Percentiles rank a stretch among this genome's conserved stretches.
phyloP scores from a whole-genome alignment of 331 rosid species.

The Phaseolus coccineus region DNA sequence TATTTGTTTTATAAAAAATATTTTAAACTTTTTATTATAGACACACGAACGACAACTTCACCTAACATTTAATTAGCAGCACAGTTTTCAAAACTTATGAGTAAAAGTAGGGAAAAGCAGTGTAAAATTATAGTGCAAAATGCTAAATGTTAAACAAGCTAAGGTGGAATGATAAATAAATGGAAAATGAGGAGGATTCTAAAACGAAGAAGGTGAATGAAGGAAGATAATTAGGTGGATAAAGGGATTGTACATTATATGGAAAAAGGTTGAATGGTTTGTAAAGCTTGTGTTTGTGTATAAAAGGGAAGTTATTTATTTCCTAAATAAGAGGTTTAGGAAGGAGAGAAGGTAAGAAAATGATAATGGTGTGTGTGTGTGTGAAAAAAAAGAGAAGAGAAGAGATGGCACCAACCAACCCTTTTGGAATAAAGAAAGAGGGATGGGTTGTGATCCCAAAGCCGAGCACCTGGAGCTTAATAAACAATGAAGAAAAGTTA shows the following conservation, averaged over 20 bases:
- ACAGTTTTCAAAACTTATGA: too few species aligned
- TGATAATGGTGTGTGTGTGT: conserved; percentile 41
- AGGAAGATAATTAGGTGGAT: neutral
- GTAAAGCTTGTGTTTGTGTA: neutral
- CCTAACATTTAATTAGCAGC: too few species aligned
- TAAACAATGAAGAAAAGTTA: conserved; percentile 57
- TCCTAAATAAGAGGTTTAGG: neutral
- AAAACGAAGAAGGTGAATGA: too few species aligned
- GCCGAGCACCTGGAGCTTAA: conserved; percentile 58
- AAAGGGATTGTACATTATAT: neutral
- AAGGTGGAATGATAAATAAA: too few species aligned
- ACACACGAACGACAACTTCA: neutral
- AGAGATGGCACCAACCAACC: conserved; percentile 25
- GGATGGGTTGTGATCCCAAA: conserved; percentile 73
- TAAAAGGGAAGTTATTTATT: neutral
- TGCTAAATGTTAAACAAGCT: too few species aligned
- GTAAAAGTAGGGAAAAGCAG: too few species aligned
- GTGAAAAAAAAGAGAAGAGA: neutral
- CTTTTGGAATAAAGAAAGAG: neutral
- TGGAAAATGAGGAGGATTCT: neutral
- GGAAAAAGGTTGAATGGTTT: neutral
- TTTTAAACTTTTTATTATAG: neutral
- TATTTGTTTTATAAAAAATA: neutral
- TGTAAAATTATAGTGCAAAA: too few species aligned
- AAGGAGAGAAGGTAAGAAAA: neutral